These are phyloP conservation scores for Prunella vulgaris DNA, from an alignment of 257 asterid genomes.

Conservation along the genomic window DNA sequence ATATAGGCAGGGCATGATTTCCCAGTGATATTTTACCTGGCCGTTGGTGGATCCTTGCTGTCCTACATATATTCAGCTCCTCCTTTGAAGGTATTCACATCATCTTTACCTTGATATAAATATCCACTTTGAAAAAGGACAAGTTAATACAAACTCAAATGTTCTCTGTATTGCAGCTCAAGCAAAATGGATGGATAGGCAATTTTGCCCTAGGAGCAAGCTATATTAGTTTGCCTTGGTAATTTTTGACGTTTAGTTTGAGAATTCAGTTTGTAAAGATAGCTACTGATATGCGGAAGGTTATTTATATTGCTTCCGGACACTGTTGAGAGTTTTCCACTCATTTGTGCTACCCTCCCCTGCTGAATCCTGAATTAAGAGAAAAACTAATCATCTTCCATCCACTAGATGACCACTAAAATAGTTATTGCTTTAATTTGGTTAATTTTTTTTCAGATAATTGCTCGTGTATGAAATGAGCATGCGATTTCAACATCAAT, in stretches of 20 bases:
- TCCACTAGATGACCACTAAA: constrained; percentile 11
- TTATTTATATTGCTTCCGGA: not conserved
- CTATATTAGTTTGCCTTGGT: constrained; percentile 98
- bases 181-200: constrained; percentile 98
- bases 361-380: not conserved
- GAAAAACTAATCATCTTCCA: not conserved
- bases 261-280: not conserved
- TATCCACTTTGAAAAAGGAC: not conserved
- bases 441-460: not conserved
- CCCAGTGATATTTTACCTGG: constrained; percentile 86
- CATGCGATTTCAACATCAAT: not conserved
- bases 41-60: constrained; percentile 88
- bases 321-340: not conserved
- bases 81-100: constrained; percentile 67
- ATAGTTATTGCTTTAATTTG: not conserved
- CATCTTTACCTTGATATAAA: constrained; percentile 18
- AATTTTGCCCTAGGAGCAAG: constrained; percentile 97
- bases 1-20: constrained; percentile 83
- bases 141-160: constrained; percentile 6
- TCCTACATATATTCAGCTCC: constrained; percentile 99
- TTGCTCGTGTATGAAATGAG: not conserved
- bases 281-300: not conserved
- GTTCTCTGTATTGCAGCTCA: constrained; percentile 57
- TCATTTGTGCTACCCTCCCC: not conserved
- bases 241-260: constrained; percentile 13